Evolutionary conservation across 176 grass and related monocot species (phyloP).

Genomic region (Microstegium vimineum): DNA sequence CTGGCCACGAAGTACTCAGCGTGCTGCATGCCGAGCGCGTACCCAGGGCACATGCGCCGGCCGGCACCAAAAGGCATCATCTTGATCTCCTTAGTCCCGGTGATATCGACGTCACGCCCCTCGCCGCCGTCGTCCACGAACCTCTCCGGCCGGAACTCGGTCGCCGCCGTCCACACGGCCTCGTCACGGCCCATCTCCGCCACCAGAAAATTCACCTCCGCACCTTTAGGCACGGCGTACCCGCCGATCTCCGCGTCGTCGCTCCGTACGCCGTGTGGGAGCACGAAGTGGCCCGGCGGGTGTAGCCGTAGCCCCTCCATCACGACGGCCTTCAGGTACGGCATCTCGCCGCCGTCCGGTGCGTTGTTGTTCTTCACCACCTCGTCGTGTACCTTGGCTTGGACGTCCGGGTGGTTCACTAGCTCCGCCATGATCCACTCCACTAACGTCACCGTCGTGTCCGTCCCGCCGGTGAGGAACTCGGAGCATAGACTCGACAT

Average conservation of each 20-base stretch:
- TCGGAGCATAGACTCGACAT: neutral
- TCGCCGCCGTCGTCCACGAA: neutral
- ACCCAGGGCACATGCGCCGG: neutral
- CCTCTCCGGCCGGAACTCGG: neutral
- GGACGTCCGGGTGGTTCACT: neutral
- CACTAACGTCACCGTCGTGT: neutral
- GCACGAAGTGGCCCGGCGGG: slow-evolving; percentile 45
- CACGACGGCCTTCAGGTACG: slow-evolving; percentile 55
- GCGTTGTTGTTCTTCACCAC: neutral
- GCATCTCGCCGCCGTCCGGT: slow-evolving; percentile 15
- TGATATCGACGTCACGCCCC: neutral
- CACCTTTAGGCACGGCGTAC: neutral
- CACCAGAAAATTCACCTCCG: neutral
- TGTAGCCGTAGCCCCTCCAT: slow-evolving; percentile 49
- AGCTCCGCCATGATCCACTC: neutral
- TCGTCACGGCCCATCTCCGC: neutral
- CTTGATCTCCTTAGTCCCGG: neutral
- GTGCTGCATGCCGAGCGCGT: neutral
- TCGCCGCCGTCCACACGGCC: neutral
- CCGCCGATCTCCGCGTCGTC: slow-evolving; percentile 34
- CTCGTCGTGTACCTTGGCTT: neutral
- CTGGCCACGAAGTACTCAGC: neutral
- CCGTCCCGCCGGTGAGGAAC: neutral
- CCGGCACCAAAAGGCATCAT: neutral
- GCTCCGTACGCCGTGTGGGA: slow-evolving; percentile 33